Percentiles rank a stretch among this genome's conserved stretches.
phyloP scores from a whole-genome alignment of 1,284 basidiomycete genomes.

The Trametes versicolor region DNA sequence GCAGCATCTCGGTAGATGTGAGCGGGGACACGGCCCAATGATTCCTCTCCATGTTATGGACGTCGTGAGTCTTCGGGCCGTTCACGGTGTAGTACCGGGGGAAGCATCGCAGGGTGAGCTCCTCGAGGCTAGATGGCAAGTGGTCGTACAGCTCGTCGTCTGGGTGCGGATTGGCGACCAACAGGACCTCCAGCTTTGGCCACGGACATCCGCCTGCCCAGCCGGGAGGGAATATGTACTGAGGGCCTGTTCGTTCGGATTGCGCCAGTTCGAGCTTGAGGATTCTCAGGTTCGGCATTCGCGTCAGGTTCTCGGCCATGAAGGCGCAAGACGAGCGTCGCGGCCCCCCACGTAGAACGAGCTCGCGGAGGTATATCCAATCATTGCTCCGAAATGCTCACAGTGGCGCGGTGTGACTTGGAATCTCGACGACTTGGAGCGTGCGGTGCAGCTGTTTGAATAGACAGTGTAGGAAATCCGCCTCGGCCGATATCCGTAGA shows the following conservation, averaged over 20 bases:
- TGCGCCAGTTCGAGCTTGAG: constrained; percentile 6
- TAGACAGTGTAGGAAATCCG: not conserved
- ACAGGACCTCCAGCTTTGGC: not conserved
- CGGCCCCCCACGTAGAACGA: not conserved
- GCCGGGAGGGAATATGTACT: not conserved
- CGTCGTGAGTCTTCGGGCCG: not conserved
- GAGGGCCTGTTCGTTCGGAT: not conserved
- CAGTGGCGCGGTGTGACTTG: not conserved
- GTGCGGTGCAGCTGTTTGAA: not conserved
- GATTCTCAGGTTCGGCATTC: not conserved
- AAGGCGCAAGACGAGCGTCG: not conserved
- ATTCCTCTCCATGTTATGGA: too few species aligned
- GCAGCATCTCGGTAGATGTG: not conserved
- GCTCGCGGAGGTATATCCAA: not conserved
- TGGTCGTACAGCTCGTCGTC: constrained; percentile 12
- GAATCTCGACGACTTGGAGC: not conserved
- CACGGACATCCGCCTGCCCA: not conserved
- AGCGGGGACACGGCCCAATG: not conserved
- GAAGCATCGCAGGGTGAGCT: not conserved
- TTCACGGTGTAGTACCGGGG: constrained; percentile 8
- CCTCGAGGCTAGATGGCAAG: not conserved
- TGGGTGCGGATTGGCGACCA: constrained; percentile 2
- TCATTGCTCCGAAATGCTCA: not conserved
- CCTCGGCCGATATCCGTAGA: not conserved
- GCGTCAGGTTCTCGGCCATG: not conserved